Conservation (phyloP, 345 rosid species). For the Limnanthes douglasii region DNA sequence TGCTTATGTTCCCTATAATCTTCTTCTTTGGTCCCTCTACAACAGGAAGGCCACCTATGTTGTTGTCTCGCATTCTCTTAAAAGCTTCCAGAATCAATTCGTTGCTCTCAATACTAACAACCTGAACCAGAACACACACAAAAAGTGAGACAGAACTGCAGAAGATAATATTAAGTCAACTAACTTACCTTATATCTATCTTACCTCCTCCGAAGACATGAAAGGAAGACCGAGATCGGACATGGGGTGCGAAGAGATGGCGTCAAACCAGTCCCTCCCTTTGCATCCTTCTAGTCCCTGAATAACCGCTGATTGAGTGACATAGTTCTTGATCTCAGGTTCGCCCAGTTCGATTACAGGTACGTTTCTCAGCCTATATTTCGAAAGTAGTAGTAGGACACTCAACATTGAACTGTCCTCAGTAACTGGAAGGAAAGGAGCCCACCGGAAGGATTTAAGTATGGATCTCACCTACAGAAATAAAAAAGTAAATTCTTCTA, state of each 20-base stretch:
- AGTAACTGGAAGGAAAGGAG: conserved; percentile 73
- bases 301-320: conserved; percentile 77
- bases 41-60: conserved; percentile 80
- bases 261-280: conserved; percentile 94
- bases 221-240: conserved; percentile 81
- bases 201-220: conserved; percentile 52
- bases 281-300: conserved; percentile 66
- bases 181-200: too few species aligned
- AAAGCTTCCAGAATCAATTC: conserved; percentile 77
- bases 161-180: conserved; percentile 1
- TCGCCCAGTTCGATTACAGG: conserved; percentile 59
- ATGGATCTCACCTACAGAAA: conserved; percentile 46
- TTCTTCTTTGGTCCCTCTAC: conserved; percentile 21
- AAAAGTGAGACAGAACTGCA: neutral
- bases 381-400: conserved; percentile 61
- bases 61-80: conserved; percentile 50
- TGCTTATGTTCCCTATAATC: conserved; percentile 26
- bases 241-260: conserved; percentile 40
- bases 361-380: conserved; percentile 64
- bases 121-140: conserved; percentile 20
- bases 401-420: conserved; percentile 74
- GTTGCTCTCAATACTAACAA: conserved; percentile 37
- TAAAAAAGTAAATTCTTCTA: neutral
- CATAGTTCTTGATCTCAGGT: conserved; percentile 59
- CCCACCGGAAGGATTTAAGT: conserved; percentile 60